Conservation (phyloP, 768 basidiomycete species). For the Lactarius indigo region DNA sequence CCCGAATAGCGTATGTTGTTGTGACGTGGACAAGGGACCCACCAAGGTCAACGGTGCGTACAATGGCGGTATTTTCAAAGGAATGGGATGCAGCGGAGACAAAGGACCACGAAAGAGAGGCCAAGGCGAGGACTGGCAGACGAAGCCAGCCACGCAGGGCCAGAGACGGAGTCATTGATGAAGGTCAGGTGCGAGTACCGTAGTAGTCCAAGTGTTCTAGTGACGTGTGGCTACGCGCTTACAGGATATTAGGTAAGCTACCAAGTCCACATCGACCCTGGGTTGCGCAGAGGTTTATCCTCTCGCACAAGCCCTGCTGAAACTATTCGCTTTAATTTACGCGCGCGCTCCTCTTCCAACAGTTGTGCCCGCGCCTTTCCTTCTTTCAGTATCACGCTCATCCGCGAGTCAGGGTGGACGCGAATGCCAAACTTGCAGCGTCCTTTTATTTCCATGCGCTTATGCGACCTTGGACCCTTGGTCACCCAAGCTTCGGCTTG, state of each 20-base stretch:
- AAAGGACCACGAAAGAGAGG: conserved; percentile 40
- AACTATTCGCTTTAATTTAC: conserved; percentile 71
- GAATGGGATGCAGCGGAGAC: conserved; percentile 43
- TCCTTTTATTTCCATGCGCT: conserved; percentile 76
- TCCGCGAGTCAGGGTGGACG: conserved; percentile 66
- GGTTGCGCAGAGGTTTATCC: conserved; percentile 73
- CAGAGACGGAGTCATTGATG: conserved; percentile 36
- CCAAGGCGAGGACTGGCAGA: conserved; percentile 44
- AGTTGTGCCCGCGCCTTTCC: conserved; percentile 74
- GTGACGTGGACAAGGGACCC: conserved; percentile 85
- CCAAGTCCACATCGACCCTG: conserved; percentile 74
- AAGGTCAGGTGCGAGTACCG: not conserved
- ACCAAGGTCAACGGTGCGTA: conserved; percentile 85
- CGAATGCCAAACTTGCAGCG: conserved; percentile 78
- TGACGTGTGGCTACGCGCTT: conserved; percentile 6
- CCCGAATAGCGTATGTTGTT: conserved; percentile 82
- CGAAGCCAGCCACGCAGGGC: conserved; percentile 46
- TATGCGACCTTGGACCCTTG: conserved; percentile 65
- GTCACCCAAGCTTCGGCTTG: conserved; percentile 93
- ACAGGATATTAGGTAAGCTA: conserved; percentile 36
- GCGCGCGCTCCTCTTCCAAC: conserved; percentile 56
- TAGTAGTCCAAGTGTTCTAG: too few species aligned
- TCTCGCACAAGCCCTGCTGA: conserved; percentile 79
- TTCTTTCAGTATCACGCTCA: conserved; percentile 75
- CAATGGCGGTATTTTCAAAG: conserved; percentile 87